Evolutionary conservation across 2,329 filamentous ascomycete species (phyloP), one percentile per base, ranked within the genome.

Genomic region (Cladosporium phlei): DNA sequence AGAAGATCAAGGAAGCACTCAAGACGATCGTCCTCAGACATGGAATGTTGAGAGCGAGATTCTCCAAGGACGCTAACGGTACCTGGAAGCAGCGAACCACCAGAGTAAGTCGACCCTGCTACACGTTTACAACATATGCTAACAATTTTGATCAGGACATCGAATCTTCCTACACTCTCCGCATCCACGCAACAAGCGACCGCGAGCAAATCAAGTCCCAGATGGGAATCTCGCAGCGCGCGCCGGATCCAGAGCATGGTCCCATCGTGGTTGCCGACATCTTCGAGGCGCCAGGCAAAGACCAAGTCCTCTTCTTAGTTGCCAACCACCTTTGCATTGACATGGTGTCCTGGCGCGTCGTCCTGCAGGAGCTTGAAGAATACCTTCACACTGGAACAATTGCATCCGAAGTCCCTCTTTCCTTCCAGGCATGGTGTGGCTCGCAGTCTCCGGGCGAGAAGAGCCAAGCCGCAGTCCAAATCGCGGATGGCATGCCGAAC

Each of bases 261-360:
- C 42, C 42, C 24, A 45, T 45, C 17, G 30, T 45, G 6, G 42
- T 45, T 4, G 42, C 42, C 17, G 42, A 45, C 25, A 14, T 45
- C 30, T 45, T 45, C 16, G 42, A 45, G 24, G 42, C 42, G 9
- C 32, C 42, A 3, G 42, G 42, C 28, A 27, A 34, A 11, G 42
- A 45, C 16, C 42, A 45, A 14, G 42, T 45, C 6, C 42, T 45
- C 12, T 45, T 45, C 30, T 17, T 45, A 12, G 42, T 45, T 5
- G 42, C 42, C 11, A 35, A 35, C 32, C 42, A 45, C n/a, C 32
- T 45, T 19, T 45, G 42, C 30, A 45, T 45, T 7, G 42, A 45
- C 17, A 45, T 45, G 42, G 42, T 45, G 3, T 45, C 42, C 2
- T 45, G 42, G 42, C 32, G 42, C 7, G 42, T 45, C 19, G 42